A percentile compares a stretch with the other conserved stretches of the same genome.
Conservation (phyloP, 352 stramenopile species). For the Phytophthora pinifolia region DNA sequence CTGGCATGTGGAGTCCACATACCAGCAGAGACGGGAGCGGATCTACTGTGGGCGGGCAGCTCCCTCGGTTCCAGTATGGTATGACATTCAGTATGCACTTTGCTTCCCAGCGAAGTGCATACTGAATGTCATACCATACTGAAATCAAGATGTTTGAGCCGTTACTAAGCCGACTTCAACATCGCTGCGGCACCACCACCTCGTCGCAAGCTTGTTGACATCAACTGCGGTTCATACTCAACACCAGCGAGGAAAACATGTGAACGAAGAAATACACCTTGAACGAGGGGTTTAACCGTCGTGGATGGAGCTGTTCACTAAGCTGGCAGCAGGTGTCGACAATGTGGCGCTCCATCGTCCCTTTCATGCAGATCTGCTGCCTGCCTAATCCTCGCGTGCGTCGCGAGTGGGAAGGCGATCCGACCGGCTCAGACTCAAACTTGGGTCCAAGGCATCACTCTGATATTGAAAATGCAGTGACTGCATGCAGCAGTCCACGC, state of each 20-base stretch:
- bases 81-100: too few species aligned
- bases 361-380: conserved; percentile 10
- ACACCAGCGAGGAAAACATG: not conserved
- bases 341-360: conserved; percentile 20
- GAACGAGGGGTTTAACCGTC: not conserved
- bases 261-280: not conserved
- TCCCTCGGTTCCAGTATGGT: too few species aligned
- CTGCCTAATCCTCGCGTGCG: conserved; percentile 11
- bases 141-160: conserved; percentile 10
- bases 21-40: too few species aligned
- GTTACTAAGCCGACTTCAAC: conserved; percentile 19
- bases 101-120: conserved; percentile 1
- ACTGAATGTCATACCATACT: conserved; percentile 1
- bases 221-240: not conserved
- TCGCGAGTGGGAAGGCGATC: not conserved
- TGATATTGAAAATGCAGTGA: too few species aligned
- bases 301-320: not conserved
- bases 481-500: too few species aligned
- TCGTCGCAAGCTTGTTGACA: not conserved
- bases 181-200: conserved; percentile 9
- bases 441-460: not conserved
- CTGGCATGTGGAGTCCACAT: too few species aligned
- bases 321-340: conserved; percentile 12
- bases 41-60: conserved; percentile 9
- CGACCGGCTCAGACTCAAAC: too few species aligned